Evolutionary conservation across 805 yeast species (phyloP), one percentile per base, ranked within the genome.

Genomic region (Sugiyamaella smithiae): DNA sequence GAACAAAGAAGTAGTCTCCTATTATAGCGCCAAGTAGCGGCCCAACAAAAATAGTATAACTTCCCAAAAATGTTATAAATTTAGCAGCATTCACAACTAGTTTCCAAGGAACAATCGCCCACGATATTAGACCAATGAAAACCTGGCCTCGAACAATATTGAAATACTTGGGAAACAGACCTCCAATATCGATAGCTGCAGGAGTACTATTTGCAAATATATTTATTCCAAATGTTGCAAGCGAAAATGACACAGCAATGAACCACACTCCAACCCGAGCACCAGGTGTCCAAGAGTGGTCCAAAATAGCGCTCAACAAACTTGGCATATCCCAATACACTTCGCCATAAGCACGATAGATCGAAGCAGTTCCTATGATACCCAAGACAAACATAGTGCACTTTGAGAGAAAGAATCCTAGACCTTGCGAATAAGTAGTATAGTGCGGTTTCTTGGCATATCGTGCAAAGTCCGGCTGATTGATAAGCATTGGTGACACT

Each of bases 141-240:
- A 49, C 16, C 36, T 49, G 52, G 16, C 85, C 86, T 58, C 87
- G 72, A 60, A 80, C 71, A 46, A 80, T 78, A 64, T 75, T 81
- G 57, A 81, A 63, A 66, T 71, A 81, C 43, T 75, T 73, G 4
- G 86, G 86, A 48, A 78, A 71, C 58, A 80, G 63, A 1, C 81
- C 73, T 5, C 81, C 69, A 53, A 78, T 68, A 58, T 81, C 86
- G 16, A 49, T 31, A 61, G 52, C 3, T 69, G 61, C 11, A 63
- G 62, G 54, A 71, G 76, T 60, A 74, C 75, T 2, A 74, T 71
- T 9, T 73, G 80, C 37, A 76, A 62, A 58, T 28, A 59, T 54
- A 32, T 58, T 57, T 14, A 55, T 53, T 29, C 60, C 62, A 28
- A 60, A 43, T 38, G 59, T 60, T 9, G 76, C 50, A 20, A 49